Evolutionary conservation across 495 filamentous ascomycete species (phyloP).

Genomic region (Xylaria bambusicola): DNA sequence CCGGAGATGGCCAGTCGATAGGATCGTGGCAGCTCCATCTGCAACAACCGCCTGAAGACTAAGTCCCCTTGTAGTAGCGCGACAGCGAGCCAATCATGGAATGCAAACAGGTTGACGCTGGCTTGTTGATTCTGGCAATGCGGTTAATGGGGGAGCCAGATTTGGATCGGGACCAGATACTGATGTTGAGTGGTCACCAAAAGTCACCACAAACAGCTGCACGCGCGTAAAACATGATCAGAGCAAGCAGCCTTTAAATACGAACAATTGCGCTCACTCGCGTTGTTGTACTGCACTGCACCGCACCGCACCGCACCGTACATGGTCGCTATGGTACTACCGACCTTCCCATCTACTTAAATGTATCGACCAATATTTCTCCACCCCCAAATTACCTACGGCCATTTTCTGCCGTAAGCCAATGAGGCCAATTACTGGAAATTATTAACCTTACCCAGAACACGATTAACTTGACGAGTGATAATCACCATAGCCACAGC

Average conservation of each 20-base stretch:
- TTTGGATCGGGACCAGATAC: neutral
- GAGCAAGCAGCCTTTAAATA: neutral
- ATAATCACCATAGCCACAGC: too few species aligned
- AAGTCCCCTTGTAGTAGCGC: constrained; percentile 6
- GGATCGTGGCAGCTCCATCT: neutral
- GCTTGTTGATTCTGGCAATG: neutral
- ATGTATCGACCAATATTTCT: too few species aligned
- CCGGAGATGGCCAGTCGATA: constrained; percentile 13
- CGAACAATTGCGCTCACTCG: neutral
- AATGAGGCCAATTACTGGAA: too few species aligned
- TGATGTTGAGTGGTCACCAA: constrained; percentile 1
- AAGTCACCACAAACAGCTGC: constrained; percentile 2
- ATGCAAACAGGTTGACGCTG: neutral
- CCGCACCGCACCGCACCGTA: too few species aligned
- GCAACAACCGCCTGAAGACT: neutral
- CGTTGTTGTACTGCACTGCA: too few species aligned
- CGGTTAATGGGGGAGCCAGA: too few species aligned
- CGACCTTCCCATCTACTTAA: too few species aligned
- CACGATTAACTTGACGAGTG: too few species aligned
- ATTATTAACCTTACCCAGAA: neutral
- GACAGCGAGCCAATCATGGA: constrained; percentile 12
- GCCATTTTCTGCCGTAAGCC: too few species aligned
- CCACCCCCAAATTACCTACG: too few species aligned
- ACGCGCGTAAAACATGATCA: neutral
- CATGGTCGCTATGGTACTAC: too few species aligned